Evolutionary conservation across 2,329 filamentous ascomycete species (phyloP).

Genomic region (Monilinia polystroma): DNA sequence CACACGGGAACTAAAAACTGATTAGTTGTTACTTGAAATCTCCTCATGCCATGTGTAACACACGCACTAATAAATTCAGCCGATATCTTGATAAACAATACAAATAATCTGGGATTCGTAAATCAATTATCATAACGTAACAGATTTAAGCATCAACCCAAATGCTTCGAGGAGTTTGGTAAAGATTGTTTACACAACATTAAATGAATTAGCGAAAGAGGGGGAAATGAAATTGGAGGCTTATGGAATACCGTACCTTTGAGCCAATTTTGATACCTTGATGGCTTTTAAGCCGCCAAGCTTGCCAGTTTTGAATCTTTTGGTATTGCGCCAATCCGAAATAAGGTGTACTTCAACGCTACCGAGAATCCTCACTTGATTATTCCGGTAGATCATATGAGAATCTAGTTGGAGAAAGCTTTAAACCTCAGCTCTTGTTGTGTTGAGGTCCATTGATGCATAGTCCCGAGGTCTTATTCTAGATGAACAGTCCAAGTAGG

Average conservation of each 20-base stretch:
- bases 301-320: too few relatives aligned
- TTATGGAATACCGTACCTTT: not conserved
- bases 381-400: not conserved
- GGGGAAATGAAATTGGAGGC: constrained; percentile 1
- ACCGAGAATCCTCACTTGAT: not conserved
- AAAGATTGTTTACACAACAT: constrained; percentile 14
- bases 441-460: not conserved
- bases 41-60: constrained; percentile 13
- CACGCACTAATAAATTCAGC: not conserved
- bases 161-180: not conserved
- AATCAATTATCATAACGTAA: constrained; percentile 13
- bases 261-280: not conserved
- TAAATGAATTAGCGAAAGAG: not conserved
- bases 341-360: not conserved
- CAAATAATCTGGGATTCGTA: not conserved
- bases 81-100: not conserved
- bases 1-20: not conserved
- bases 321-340: not conserved
- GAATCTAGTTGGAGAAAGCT: not conserved
- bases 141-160: not conserved
- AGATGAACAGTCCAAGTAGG: not conserved
- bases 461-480: too few relatives aligned
- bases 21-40: not conserved
- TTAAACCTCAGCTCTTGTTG: not conserved
- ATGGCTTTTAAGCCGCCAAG: not conserved